Conservation (phyloP, 139 green algal genomes). For the Closterium sp. region DNA sequence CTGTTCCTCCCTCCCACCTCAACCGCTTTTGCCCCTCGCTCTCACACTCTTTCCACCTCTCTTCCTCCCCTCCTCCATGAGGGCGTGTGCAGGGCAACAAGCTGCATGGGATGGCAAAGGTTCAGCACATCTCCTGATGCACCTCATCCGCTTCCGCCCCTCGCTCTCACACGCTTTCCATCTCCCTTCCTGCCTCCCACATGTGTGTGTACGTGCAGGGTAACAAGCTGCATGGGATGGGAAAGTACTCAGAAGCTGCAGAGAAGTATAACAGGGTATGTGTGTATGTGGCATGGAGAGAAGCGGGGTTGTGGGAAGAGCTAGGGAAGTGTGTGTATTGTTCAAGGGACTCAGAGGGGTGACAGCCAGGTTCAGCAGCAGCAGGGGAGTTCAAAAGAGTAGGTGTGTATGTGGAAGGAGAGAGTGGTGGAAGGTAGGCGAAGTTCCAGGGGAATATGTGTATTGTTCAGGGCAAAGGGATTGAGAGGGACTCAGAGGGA, state of each 20-base stretch:
- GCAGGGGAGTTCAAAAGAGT: no score
- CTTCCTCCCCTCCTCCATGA: background rate
- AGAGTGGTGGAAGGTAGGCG: background rate
- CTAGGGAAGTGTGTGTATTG: background rate
- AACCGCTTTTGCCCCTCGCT: background rate
- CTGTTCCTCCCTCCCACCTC: no score
- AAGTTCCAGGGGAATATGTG: background rate
- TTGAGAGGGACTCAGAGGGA: background rate
- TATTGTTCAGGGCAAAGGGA: no score
- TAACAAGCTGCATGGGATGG: constrained; percentile 28
- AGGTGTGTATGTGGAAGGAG: background rate
- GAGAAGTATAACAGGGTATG: constrained; percentile 44
- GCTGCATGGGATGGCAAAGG: no score
- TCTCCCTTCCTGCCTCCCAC: background rate
- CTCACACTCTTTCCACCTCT: background rate
- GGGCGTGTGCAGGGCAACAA: no score
- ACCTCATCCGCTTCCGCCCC: background rate
- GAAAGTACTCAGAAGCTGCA: constrained; percentile 40
- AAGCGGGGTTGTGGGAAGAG: background rate
- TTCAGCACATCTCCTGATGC: background rate
- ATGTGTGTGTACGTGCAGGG: constrained; percentile 21
- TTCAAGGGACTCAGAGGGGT: background rate
- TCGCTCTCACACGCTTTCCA: background rate
- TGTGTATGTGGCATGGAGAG: background rate
- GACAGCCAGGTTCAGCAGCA: background rate